phyloP scores from a whole-genome alignment of 2,329 filamentous ascomycete species.

The Diaporthe amygdali region DNA sequence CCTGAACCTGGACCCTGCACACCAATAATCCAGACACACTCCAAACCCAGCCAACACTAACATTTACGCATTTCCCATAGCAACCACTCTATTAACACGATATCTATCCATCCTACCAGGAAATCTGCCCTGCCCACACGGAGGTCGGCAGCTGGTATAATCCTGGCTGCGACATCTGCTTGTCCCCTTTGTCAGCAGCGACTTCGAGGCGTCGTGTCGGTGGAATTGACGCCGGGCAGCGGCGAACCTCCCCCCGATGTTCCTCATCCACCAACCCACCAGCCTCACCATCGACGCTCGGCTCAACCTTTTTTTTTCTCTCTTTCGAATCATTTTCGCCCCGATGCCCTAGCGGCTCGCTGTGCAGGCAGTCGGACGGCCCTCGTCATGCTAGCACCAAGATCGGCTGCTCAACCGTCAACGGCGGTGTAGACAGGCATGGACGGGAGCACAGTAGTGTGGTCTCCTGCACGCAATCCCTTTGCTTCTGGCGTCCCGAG shows the following conservation, averaged over 20 bases:
- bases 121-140: background rate
- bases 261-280: background rate
- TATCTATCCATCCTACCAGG: background rate
- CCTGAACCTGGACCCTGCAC: constrained; percentile 22
- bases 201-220: background rate
- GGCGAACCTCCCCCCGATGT: background rate
- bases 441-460: background rate
- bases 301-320: background rate
- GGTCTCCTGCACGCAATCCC: background rate
- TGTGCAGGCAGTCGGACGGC: background rate
- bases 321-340: background rate
- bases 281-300: background rate
- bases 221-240: background rate
- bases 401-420: constrained; percentile 23
- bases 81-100: constrained; percentile 1
- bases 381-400: constrained; percentile 9
- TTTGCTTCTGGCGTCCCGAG: constrained; percentile 4
- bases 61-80: constrained; percentile 6
- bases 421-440: constrained; percentile 22
- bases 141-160: background rate
- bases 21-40: background rate
- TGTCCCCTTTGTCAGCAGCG: background rate
- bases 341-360: constrained; percentile 7
- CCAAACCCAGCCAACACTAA: background rate
- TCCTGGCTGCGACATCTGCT: background rate